Base-by-base conservation (phyloP, 2,329 filamentous ascomycete genomes). In the Pseudopithomyces chartarum region DNA sequence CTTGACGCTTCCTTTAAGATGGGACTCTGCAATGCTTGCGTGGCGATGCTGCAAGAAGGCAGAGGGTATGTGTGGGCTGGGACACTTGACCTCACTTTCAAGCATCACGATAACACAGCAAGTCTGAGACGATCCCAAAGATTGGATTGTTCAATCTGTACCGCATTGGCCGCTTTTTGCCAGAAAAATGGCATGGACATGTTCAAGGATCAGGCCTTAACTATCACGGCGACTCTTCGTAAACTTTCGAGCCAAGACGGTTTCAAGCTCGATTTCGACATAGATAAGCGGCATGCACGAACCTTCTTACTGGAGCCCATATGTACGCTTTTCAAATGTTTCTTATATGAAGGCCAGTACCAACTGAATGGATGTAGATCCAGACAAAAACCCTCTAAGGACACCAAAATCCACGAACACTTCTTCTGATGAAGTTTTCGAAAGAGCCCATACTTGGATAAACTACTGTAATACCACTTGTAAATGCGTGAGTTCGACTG, bases 1-100 rank as follows among this genome's bases (percentile, higher is more conserved):
- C n/a, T n/a, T n/a, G n/a, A 29, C 26, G 5, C 26, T 29, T 5
- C 26, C 26, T 29, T 8, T 29, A 8, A 29, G 17, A 54, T 20
- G 17, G 58, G 52, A 49, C 44, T 60, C 5, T 60, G 58, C 40
- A 33, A 57, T 20, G 48, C 38, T 3, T 62, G 60, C 23, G 45
- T 38, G 17, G 20, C 52, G 8, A 60, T 62, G 58, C 49, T 62
- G 8, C 47, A 49, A 13, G 52, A 51, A 7, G 55, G 58, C 20
- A 46, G 47, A 3, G 60, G 58, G 10, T 33, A 33, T 26, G 44
- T 53, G 19, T 57, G 54, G 55, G 44, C 39, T 1, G 53, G 55
- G 15, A 56, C 54, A 3, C 38, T 33, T 42, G 58, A 61, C 32
- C 52, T 59, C 5, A 38, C 26, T 11, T 63, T 61, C 23, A 22